phyloP scores from a whole-genome alignment of 1,139 yeast species.

The Saccharomyces uvarum region DNA sequence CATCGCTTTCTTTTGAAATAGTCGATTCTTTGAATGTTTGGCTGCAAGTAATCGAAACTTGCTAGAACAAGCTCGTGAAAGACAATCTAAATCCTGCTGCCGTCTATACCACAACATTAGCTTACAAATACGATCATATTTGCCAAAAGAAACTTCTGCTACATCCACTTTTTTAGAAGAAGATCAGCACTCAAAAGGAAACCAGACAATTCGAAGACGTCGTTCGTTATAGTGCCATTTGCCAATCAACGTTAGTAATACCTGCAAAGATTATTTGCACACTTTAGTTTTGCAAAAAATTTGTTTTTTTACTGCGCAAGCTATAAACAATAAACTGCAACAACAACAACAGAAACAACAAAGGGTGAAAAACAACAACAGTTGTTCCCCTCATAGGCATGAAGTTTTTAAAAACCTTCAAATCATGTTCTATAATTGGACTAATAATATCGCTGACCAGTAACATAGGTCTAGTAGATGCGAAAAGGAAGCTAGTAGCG shows the following conservation, averaged over 20 bases:
- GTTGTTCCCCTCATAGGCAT: not conserved
- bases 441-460: not conserved
- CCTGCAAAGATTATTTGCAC: not conserved
- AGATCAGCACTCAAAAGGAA: not conserved
- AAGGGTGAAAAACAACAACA: not conserved
- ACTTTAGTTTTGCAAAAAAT: not conserved
- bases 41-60: not conserved
- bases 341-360: not conserved
- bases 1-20: not conserved
- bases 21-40: not conserved
- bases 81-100: not conserved
- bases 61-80: not conserved
- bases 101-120: not conserved
- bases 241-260: not conserved
- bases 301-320: not conserved
- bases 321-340: not conserved
- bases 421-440: not conserved
- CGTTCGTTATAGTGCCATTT: not conserved
- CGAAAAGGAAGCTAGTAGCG: conserved; percentile 44
- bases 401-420: not conserved
- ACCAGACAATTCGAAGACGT: not conserved
- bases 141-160: not conserved
- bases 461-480: conserved; percentile 6
- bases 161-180: not conserved
- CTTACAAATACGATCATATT: not conserved